phyloP scores from a whole-genome alignment of 768 basidiomycete genomes.

The Mycena venus region DNA sequence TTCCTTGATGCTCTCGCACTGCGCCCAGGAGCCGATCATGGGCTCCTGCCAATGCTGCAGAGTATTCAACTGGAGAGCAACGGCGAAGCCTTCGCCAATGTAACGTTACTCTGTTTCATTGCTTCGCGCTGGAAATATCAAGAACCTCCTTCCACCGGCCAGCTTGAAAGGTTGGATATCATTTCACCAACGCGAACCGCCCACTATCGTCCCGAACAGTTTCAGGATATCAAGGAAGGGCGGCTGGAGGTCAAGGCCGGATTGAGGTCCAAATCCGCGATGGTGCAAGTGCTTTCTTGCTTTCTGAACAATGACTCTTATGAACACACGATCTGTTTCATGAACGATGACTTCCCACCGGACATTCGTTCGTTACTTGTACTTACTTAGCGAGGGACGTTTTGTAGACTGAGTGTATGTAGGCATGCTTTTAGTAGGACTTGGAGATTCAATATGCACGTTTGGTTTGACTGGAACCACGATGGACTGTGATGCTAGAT shows the following conservation, averaged over 20 bases:
- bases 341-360: slow-evolving; percentile 26
- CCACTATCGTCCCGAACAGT: slow-evolving; percentile 34
- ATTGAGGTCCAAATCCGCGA: slow-evolving; percentile 20
- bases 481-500: background rate
- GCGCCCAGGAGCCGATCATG: background rate
- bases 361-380: slow-evolving; percentile 25
- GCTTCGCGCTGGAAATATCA: slow-evolving; percentile 46
- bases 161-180: slow-evolving; percentile 44
- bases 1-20: slow-evolving; percentile 43
- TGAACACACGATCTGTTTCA: slow-evolving; percentile 20
- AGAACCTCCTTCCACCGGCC: background rate
- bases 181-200: slow-evolving; percentile 45
- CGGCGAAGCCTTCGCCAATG: slow-evolving; percentile 46
- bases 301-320: slow-evolving; percentile 29
- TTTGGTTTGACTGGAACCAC: background rate
- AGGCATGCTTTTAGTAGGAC: background rate
- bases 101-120: slow-evolving; percentile 45
- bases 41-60: slow-evolving; percentile 41
- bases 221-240: slow-evolving; percentile 39
- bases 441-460: slow-evolving; percentile 14
- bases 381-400: slow-evolving; percentile 10
- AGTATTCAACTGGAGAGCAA: slow-evolving; percentile 48
- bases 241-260: slow-evolving; percentile 45
- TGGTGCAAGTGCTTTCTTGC: slow-evolving; percentile 25
- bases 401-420: slow-evolving; percentile 5